phyloP scores from a whole-genome alignment of 225 moss, liverwort and hornwort genomes.

The Pseudisothecium myosuroides region DNA sequence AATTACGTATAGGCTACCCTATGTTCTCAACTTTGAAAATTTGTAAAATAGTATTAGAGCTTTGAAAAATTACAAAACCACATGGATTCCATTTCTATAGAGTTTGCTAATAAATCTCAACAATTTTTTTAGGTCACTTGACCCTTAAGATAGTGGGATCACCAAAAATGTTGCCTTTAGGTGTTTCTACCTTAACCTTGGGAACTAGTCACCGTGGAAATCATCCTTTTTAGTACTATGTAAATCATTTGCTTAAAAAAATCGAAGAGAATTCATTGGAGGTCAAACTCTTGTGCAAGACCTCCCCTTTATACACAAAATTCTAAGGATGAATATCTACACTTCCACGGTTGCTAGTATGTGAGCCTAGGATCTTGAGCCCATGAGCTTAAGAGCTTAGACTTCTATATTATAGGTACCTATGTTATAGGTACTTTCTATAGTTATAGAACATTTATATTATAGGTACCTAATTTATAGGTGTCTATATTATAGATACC shows the following conservation, averaged over 20 bases:
- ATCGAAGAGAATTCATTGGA: neutral
- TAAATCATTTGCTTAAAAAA: neutral
- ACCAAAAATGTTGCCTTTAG: too few relatives aligned
- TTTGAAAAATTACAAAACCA: neutral
- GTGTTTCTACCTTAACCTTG: too few relatives aligned
- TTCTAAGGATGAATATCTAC: neutral
- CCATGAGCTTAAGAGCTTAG: too few relatives aligned
- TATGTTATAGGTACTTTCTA: too few relatives aligned
- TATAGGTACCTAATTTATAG: too few relatives aligned
- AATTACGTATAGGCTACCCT: too few relatives aligned
- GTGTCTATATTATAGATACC: too few relatives aligned
- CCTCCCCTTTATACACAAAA: neutral
- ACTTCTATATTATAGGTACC: too few relatives aligned
- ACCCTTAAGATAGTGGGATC: neutral
- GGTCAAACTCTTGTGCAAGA: neutral
- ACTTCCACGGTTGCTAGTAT: too few relatives aligned
- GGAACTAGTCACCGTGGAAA: rapidly evolving
- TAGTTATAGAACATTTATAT: too few relatives aligned
- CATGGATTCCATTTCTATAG: neutral
- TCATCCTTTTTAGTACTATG: rapidly evolving
- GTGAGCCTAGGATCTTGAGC: too few relatives aligned
- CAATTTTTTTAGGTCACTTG: neutral
- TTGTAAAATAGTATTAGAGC: neutral
- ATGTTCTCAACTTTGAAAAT: neutral
- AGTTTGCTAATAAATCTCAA: neutral